These are phyloP conservation scores for Euphorbia peplus DNA, from an alignment of 345 rosid genomes.

Conservation along the genomic window DNA sequence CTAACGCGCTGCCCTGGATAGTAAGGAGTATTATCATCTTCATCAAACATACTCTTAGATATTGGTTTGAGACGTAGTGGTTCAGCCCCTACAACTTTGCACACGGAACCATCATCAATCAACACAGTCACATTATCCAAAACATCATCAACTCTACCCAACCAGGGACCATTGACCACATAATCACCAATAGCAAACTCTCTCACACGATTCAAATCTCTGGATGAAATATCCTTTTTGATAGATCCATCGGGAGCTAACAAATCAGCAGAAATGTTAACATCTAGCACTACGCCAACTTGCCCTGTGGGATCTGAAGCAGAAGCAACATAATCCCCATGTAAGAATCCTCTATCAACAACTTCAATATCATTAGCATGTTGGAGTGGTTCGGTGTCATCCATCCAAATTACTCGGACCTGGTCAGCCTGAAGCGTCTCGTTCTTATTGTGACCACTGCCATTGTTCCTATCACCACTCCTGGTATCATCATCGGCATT, in stretches of 20 bases:
- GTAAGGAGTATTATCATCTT: constrained; percentile 74
- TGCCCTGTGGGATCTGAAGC: constrained; percentile 83
- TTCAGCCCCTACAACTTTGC: constrained; percentile 84
- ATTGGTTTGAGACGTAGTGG: constrained; percentile 74
- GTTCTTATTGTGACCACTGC: constrained; percentile 35
- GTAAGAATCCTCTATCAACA: constrained; percentile 86
- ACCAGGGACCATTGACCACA: constrained; percentile 90
- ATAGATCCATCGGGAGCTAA: constrained; percentile 64
- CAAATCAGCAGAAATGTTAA: constrained; percentile 65
- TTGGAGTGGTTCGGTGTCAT: constrained; percentile 68
- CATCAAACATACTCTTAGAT: constrained; percentile 71
- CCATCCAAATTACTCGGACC: constrained; percentile 89
- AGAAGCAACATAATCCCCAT: constrained; percentile 87
- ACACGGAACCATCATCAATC: constrained; percentile 91
- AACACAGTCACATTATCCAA: constrained; percentile 88
- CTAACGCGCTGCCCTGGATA: constrained; percentile 93
- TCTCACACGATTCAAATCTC: constrained; percentile 77
- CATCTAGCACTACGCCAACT: constrained; percentile 85
- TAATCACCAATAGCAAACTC: constrained; percentile 83
- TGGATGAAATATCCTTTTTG: constrained; percentile 58
- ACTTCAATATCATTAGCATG: constrained; percentile 52
- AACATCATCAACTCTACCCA: constrained; percentile 91
- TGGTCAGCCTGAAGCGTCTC: constrained; percentile 67
- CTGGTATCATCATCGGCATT: constrained; percentile 26
- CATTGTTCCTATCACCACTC: constrained; percentile 30